Evolutionary conservation across 257 asterid species (phyloP).

Genomic region (Verbena officinalis): DNA sequence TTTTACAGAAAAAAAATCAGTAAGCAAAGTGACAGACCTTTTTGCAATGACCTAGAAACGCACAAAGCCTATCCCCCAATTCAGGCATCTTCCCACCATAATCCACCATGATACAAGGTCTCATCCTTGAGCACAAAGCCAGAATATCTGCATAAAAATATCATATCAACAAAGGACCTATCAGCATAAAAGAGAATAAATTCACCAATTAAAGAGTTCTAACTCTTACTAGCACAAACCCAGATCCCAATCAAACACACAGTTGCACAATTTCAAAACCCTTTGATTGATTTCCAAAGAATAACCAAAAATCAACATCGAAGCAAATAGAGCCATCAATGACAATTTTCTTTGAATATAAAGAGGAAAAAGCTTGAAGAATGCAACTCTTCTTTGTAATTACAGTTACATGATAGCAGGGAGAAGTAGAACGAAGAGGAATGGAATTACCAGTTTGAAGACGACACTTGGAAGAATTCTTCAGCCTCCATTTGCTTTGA

Average conservation of each 20-base stretch:
- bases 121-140: conserved; percentile 80
- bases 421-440: not conserved
- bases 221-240: not conserved
- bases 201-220: not conserved
- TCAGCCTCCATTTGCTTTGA: conserved; percentile 77
- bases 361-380: no score
- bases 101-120: conserved; percentile 90
- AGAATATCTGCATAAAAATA: conserved; percentile 52
- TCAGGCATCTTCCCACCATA: conserved; percentile 98
- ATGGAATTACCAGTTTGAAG: conserved; percentile 61
- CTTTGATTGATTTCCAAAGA: conserved; percentile 11
- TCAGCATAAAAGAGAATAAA: not conserved
- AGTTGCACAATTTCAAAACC: conserved; percentile 9
- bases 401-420: no score
- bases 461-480: conserved; percentile 68
- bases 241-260: conserved; percentile 13
- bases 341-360: no score
- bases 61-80: conserved; percentile 68
- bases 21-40: conserved; percentile 46
- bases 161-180: conserved; percentile 8
- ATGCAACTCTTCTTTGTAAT: no score
- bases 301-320: conserved; percentile 1
- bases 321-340: no score
- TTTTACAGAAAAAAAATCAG: no score
- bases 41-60: conserved; percentile 60